These are phyloP conservation scores for Ogataea methylovora DNA, from an alignment of 805 yeast genomes.

Conservation along the genomic window DNA sequence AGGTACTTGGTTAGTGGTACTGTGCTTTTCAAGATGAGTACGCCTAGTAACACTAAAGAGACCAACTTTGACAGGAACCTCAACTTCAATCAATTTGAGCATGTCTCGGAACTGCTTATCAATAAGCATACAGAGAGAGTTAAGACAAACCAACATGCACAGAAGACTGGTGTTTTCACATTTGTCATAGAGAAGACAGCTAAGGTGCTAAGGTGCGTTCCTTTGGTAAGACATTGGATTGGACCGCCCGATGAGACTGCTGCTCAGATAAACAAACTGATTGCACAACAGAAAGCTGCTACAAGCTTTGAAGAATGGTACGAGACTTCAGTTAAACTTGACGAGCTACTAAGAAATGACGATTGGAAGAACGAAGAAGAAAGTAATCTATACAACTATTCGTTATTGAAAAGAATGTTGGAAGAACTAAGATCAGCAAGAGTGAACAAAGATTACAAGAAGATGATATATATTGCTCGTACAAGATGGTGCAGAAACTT, in stretches of 20 bases:
- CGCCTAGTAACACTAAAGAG: too few relatives aligned
- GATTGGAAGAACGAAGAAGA: constrained; percentile 63
- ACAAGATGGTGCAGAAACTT: constrained; percentile 81
- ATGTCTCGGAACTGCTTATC: constrained; percentile 15
- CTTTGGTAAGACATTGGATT: constrained; percentile 25
- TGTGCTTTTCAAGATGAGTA: too few relatives aligned
- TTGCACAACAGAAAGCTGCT: constrained; percentile 39
- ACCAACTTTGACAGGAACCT: constrained; percentile 12
- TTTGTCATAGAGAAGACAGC: constrained; percentile 11
- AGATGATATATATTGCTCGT: constrained; percentile 64
- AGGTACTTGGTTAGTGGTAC: neutral
- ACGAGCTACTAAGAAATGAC: constrained; percentile 53
- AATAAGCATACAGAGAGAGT: neutral
- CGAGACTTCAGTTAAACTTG: constrained; percentile 53
- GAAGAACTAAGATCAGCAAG: constrained; percentile 56
- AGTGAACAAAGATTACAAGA: constrained; percentile 43
- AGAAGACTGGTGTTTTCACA: too few relatives aligned
- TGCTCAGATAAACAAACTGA: constrained; percentile 28
- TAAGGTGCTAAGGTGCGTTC: constrained; percentile 25
- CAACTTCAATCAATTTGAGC: constrained; percentile 18
- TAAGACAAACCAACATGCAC: neutral
- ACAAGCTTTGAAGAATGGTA: constrained; percentile 56
- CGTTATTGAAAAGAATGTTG: constrained; percentile 46
- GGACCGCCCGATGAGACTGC: constrained; percentile 32
- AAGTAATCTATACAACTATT: constrained; percentile 68